Conservation (phyloP, 2,329 filamentous ascomycete species). For the Penicillium sp. region DNA sequence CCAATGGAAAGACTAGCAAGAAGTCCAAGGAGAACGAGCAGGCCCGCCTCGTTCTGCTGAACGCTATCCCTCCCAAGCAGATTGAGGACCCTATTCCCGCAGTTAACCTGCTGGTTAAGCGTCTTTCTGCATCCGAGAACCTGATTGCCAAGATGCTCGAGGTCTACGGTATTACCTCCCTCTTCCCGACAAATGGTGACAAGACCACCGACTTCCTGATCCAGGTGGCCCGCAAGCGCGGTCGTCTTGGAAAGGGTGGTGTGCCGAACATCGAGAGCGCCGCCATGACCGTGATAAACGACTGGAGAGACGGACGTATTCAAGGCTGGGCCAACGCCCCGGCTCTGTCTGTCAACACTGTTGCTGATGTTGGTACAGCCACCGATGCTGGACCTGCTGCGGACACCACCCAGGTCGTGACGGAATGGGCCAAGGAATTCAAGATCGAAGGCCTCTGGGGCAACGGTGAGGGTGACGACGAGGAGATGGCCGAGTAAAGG, state of each 20-base stretch:
- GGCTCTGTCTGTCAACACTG: constrained; percentile 57
- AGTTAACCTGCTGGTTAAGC: constrained; percentile 77
- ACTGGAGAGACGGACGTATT: constrained; percentile 93
- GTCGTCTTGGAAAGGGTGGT: constrained; percentile 82
- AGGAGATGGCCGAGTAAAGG: constrained; percentile 42
- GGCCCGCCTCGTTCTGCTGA: constrained; percentile 81
- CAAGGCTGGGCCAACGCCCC: constrained; percentile 88
- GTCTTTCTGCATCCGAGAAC: constrained; percentile 70
- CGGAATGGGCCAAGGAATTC: constrained; percentile 91
- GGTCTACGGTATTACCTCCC: constrained; percentile 79
- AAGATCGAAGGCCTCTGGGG: constrained; percentile 92
- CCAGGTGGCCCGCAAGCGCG: constrained; percentile 91
- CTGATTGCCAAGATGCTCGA: constrained; percentile 77
- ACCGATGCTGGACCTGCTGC: constrained; percentile 48
- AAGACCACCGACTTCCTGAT: constrained; percentile 86
- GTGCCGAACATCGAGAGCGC: constrained; percentile 85
- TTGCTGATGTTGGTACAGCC: constrained; percentile 36
- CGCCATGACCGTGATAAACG: constrained; percentile 90
- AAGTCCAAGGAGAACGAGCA: constrained; percentile 66
- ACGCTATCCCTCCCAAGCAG: constrained; percentile 88
- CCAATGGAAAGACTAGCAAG: constrained; percentile 49
- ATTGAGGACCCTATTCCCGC: constrained; percentile 91
- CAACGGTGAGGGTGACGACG: constrained; percentile 51
- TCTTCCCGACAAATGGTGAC: constrained; percentile 71
- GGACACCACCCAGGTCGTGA: constrained; percentile 80